Conservation (phyloP, 2,329 filamentous ascomycete genomes). For the Calonectria hongkongensis region DNA sequence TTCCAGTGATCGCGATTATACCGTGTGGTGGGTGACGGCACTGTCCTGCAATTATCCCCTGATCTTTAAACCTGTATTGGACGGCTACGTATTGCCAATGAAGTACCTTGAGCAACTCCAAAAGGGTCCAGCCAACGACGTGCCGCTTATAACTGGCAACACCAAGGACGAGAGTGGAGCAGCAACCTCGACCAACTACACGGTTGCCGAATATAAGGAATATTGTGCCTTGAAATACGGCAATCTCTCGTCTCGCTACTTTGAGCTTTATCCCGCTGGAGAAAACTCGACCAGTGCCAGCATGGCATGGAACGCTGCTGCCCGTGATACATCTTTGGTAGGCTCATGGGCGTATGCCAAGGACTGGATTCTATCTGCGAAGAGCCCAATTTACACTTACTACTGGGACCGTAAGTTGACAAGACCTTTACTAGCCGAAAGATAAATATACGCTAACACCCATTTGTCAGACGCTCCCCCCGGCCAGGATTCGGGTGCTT, state of each 20-base stretch:
- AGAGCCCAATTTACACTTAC: slow-evolving; percentile 27
- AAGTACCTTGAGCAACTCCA: slow-evolving; percentile 36
- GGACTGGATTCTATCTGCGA: slow-evolving; percentile 11
- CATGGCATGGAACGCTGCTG: slow-evolving; percentile 22
- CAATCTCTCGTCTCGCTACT: slow-evolving; percentile 26
- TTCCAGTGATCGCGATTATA: slow-evolving; percentile 21
- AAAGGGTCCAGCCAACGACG: slow-evolving; percentile 37
- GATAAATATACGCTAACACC: not conserved
- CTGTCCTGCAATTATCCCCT: slow-evolving; percentile 21
- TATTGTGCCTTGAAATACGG: slow-evolving; percentile 25
- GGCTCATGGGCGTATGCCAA: slow-evolving; percentile 23
- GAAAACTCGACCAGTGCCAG: slow-evolving; percentile 8
- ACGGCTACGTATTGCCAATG: slow-evolving; percentile 33
- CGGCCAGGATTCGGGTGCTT: slow-evolving; percentile 18
- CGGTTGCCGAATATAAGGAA: slow-evolving; percentile 31
- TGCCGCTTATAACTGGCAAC: slow-evolving; percentile 40
- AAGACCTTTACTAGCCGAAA: too few species aligned
- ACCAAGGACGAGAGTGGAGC: slow-evolving; percentile 39
- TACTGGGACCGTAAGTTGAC: slow-evolving; percentile 26
- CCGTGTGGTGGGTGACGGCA: slow-evolving; percentile 24
- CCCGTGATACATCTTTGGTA: slow-evolving; percentile 18
- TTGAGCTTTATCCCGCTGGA: slow-evolving; percentile 13
- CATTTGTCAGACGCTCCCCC: slow-evolving; percentile 15
- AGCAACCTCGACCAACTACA: slow-evolving; percentile 6
- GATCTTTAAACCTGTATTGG: slow-evolving; percentile 32